A percentile compares a stretch with the other conserved stretches of the same genome.
phyloP scores from a whole-genome alignment of 192 early-diverging fungal species.

The Irineochytrium annulatum region DNA sequence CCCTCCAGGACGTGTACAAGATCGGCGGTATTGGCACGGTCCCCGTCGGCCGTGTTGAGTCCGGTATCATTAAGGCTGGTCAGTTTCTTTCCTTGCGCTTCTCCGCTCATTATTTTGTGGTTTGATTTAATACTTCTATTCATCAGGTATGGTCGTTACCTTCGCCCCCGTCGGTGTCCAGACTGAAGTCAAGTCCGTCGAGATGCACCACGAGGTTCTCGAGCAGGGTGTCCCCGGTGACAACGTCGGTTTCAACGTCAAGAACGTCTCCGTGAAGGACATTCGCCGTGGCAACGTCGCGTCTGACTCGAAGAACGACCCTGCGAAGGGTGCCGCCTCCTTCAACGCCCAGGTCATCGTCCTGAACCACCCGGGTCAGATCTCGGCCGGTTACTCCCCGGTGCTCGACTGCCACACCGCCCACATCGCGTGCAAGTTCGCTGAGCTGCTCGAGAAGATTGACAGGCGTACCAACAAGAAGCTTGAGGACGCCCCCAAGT shows the following conservation, averaged over 20 bases:
- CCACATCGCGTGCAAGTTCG: constrained; percentile 87
- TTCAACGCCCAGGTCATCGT: constrained; percentile 95
- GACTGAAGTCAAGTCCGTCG: constrained; percentile 95
- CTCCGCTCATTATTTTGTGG: background rate
- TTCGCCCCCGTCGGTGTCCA: constrained; percentile 82
- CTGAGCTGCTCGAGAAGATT: constrained; percentile 79
- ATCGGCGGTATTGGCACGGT: constrained; percentile 95
- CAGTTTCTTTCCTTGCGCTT: constrained; percentile 15
- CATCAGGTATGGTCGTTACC: constrained; percentile 51
- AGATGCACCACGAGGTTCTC: constrained; percentile 96
- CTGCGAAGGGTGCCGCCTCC: constrained; percentile 82
- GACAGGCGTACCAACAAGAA: constrained; percentile 91
- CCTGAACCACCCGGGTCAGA: constrained; percentile 94
- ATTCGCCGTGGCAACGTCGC: constrained; percentile 92
- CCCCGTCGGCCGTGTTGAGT: constrained; percentile 81
- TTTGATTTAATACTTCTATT: background rate
- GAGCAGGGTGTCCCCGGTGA: constrained; percentile 85
- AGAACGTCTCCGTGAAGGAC: constrained; percentile 96
- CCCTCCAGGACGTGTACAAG: constrained; percentile 96
- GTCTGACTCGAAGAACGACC: constrained; percentile 95
- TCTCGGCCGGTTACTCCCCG: constrained; percentile 86
- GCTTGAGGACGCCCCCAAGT: constrained; percentile 88
- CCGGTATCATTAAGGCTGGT: constrained; percentile 41
- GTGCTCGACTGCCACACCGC: constrained; percentile 87
- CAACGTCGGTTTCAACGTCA: constrained; percentile 98